Conservation (phyloP, 169 alveolate species). For the Nephromyces sp. region DNA sequence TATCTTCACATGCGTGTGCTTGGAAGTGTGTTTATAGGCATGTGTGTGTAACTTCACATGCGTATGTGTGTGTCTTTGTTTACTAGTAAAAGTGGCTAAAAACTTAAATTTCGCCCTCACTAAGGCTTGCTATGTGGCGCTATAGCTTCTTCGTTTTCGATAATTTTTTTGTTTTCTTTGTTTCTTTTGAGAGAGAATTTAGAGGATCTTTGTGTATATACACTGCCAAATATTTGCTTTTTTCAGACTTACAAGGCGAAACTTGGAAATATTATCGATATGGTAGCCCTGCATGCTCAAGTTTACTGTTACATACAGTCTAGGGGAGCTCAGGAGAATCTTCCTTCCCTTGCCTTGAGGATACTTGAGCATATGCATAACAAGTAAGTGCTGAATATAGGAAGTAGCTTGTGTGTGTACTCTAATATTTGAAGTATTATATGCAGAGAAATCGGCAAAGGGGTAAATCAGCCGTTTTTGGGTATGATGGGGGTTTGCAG, state of each 20-base stretch:
- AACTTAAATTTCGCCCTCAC: too few relatives aligned
- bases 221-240: neutral
- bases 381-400: slow-evolving; percentile 48
- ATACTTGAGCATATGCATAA: slow-evolving; percentile 68
- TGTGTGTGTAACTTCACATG: too few relatives aligned
- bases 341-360: slow-evolving; percentile 47
- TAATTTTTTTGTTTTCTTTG: neutral
- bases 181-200: neutral
- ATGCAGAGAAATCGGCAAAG: too few relatives aligned
- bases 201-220: neutral
- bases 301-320: slow-evolving; percentile 48
- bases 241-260: slow-evolving; percentile 14
- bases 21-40: too few relatives aligned
- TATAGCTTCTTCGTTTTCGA: too few relatives aligned
- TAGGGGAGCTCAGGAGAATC: slow-evolving; percentile 42
- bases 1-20: too few relatives aligned
- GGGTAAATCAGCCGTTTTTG: neutral
- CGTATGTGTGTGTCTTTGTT: too few relatives aligned
- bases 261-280: slow-evolving; percentile 26
- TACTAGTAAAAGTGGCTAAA: too few relatives aligned
- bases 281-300: slow-evolving; percentile 47
- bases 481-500: neutral
- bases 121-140: too few relatives aligned
- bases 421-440: too few relatives aligned
- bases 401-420: slow-evolving; percentile 2